Percentiles rank a stretch among this genome's conserved stretches.
Evolutionary conservation across 768 basidiomycete genomes (phyloP).

Genomic region (Suillus subaureus): DNA sequence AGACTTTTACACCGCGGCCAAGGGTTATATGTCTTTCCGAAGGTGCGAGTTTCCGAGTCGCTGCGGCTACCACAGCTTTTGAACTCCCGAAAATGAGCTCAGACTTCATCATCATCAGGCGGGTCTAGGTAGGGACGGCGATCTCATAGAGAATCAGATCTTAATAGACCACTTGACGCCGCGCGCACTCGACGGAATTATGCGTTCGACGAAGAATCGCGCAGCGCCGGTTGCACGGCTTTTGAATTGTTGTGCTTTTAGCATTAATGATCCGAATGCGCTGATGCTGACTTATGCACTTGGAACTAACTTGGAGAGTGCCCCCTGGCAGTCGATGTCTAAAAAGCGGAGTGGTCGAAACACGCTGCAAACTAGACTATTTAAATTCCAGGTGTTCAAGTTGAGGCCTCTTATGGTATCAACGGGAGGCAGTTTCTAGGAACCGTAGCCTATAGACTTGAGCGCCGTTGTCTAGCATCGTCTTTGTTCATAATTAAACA

Average conservation of each 20-base stretch:
- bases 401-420: background rate
- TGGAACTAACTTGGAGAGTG: background rate
- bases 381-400: background rate
- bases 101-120: background rate
- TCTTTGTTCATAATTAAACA: background rate
- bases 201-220: background rate
- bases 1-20: background rate
- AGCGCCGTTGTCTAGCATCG: background rate
- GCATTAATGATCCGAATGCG: background rate
- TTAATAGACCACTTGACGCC: background rate
- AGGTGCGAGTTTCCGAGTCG: background rate
- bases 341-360: background rate
- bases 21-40: constrained; percentile 4
- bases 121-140: constrained; percentile 4
- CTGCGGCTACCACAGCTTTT: background rate
- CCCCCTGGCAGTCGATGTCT: background rate
- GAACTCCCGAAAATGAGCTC: constrained; percentile 1
- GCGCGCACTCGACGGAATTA: background rate
- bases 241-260: background rate
- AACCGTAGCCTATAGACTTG: background rate
- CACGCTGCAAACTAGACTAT: background rate
- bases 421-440: background rate
- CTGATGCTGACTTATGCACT: background rate
- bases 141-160: background rate
- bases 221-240: constrained; percentile 1